Conservation (phyloP, 805 yeast genomes). For the Hanseniaspora pseudoguilliermondii region DNA sequence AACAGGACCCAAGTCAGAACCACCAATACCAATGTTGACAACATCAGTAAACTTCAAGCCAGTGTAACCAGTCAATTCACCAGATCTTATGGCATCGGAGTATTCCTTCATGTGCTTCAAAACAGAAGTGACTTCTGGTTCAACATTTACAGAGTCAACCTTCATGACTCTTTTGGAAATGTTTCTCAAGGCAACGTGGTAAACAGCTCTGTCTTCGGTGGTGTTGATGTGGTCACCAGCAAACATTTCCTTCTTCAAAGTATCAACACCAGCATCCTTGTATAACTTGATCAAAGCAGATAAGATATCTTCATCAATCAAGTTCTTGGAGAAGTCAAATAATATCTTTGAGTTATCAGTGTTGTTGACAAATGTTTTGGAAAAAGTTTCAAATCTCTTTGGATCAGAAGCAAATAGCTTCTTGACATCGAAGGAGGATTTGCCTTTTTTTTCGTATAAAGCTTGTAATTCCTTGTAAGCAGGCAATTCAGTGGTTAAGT, state of each 20-base stretch:
- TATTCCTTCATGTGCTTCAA: constrained; percentile 94
- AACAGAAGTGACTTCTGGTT: constrained; percentile 83
- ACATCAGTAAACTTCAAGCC: constrained; percentile 88
- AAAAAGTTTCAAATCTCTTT: constrained; percentile 59
- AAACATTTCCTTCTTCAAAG: constrained; percentile 81
- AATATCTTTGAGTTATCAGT: constrained; percentile 78
- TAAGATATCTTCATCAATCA: constrained; percentile 75
- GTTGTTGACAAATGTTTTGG: constrained; percentile 60
- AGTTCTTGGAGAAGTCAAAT: constrained; percentile 91
- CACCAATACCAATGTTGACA: constrained; percentile 98
- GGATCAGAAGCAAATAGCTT: constrained; percentile 69
- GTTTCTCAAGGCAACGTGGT: constrained; percentile 93
- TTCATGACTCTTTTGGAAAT: constrained; percentile 69
- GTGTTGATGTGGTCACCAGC: constrained; percentile 86
- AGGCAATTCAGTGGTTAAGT: constrained; percentile 58
- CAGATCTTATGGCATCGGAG: constrained; percentile 78
- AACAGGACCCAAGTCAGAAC: constrained; percentile 96
- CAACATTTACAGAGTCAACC: constrained; percentile 82
- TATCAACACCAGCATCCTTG: constrained; percentile 76
- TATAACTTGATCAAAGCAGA: constrained; percentile 62
- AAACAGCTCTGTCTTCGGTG: constrained; percentile 95
- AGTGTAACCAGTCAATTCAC: constrained; percentile 92
- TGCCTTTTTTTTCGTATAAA: constrained; percentile 50
- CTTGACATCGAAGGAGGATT: constrained; percentile 58
- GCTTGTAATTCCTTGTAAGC: constrained; percentile 72